Evolutionary conservation across 2,329 filamentous ascomycete species (phyloP), one percentile per base, ranked within the genome.

Genomic region (Hymenoscyphus albidus): DNA sequence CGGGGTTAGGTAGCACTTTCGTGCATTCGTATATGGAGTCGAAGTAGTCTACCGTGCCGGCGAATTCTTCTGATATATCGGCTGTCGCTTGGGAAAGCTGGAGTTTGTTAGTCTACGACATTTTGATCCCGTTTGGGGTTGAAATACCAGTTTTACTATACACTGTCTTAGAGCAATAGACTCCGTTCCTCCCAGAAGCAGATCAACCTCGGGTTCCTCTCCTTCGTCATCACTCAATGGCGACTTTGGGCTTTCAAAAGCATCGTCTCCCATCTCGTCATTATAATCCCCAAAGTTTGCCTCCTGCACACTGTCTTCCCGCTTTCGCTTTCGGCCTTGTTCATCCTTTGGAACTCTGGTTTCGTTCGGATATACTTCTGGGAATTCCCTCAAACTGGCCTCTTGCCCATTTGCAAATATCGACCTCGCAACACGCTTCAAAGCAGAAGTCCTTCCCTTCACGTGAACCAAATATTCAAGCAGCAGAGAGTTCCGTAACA

Each of bases 361-460:
- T 76, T 93, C 91, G 61, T 85, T 84, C 27, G 82, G 80, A 77
- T 90, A 94, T 3, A 93, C 78, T 71, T 91, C 87, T 2, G 80
- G 80, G 71, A 87, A 92, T 7, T 84, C 79, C 1, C 79, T 82
- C 51, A 82, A 75, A 2, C 79, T 80, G 16, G 84, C 76, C n/a
- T 79, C 74, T 35, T 78, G 79, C 1, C 88, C 90, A 69, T 89
- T 86, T 0, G 89, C 87, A 62, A 92, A 83, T 5, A 93, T 79
- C 1, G 89, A 88, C 67, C 85, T 84, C 65, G 90, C 79, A 12
- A 92, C 83, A 40, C 83, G 81, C 64, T 82, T 72, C 56, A 70
- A 48, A 2, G 66, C 73, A 67, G 81, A 79, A 65, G 81, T 80
- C 57, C 81, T 74, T 64, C 76, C 77, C 44, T 78, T 64, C 10